These are phyloP conservation scores for Penicillium sp. DNA, from an alignment of 2,329 filamentous ascomycete genomes.

Conservation along the genomic window DNA sequence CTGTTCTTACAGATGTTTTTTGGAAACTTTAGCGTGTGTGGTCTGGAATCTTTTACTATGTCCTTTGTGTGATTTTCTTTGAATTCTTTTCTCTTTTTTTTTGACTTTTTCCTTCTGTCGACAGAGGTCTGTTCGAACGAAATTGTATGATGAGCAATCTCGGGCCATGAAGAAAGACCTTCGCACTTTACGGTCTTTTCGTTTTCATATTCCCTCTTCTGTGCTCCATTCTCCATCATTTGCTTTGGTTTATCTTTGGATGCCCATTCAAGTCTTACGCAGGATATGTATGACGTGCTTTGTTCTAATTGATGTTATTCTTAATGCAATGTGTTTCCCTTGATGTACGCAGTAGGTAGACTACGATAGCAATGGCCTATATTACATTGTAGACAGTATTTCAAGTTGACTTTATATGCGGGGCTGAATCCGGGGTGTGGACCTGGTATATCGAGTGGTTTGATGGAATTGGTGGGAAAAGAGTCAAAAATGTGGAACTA, in stretches of 20 bases:
- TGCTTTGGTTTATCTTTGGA: not conserved
- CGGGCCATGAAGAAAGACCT: slow-evolving; percentile 5
- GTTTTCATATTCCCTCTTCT: slow-evolving; percentile 5
- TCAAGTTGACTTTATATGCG: too few species aligned
- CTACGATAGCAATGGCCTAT: not conserved
- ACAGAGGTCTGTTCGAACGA: slow-evolving; percentile 14
- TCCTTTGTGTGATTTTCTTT: not conserved
- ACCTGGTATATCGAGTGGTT: too few species aligned
- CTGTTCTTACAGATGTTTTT: slow-evolving; percentile 9
- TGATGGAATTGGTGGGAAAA: too few species aligned
- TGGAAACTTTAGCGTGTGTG: slow-evolving; percentile 16
- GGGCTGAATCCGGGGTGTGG: too few species aligned
- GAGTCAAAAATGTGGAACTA: too few species aligned
- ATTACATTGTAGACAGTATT: not conserved
- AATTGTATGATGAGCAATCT: slow-evolving; percentile 21
- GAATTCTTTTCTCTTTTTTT: not conserved
- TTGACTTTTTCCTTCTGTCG: not conserved
- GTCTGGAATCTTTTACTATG: slow-evolving; percentile 5
- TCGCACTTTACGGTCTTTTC: slow-evolving; percentile 1
- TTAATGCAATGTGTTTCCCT: not conserved
- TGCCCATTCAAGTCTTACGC: not conserved
- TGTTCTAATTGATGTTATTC: slow-evolving; percentile 3
- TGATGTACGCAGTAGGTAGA: not conserved
- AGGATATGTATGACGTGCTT: not conserved
- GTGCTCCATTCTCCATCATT: not conserved